phyloP scores from a whole-genome alignment of 345 rosid genomes.

The Noccaea bulbosa region DNA sequence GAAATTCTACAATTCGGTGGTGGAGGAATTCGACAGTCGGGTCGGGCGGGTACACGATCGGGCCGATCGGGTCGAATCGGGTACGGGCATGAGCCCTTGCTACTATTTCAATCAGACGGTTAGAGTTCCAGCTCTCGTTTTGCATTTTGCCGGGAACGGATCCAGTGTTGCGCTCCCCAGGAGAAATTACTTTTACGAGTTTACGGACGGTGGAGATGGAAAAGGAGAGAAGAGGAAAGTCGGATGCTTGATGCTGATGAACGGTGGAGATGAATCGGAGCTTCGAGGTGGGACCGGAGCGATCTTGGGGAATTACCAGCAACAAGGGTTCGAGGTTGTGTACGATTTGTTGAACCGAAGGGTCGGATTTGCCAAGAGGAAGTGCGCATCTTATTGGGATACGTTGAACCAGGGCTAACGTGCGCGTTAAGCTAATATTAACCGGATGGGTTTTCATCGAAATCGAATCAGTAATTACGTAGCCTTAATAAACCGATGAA shows the following conservation, averaged over 20 bases:
- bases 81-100: slow-evolving; percentile 78
- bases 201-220: slow-evolving; percentile 65
- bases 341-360: slow-evolving; percentile 74
- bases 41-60: slow-evolving; percentile 61
- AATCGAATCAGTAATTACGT: neutral
- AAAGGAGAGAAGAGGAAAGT: slow-evolving; percentile 52
- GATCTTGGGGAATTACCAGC: slow-evolving; percentile 84
- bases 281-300: slow-evolving; percentile 81
- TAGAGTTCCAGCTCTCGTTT: slow-evolving; percentile 56
- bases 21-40: slow-evolving; percentile 64
- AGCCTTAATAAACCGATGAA: slow-evolving; percentile 30
- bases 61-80: slow-evolving; percentile 63
- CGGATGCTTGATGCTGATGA: slow-evolving; percentile 92
- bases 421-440: neutral
- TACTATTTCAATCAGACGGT: slow-evolving; percentile 54
- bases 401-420: slow-evolving; percentile 55
- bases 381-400: slow-evolving; percentile 87
- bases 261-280: slow-evolving; percentile 86
- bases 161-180: slow-evolving; percentile 79
- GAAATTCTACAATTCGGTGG: slow-evolving; percentile 61
- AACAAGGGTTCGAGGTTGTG: slow-evolving; percentile 93
- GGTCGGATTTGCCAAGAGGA: slow-evolving; percentile 86
- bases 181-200: slow-evolving; percentile 79
- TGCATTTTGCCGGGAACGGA: slow-evolving; percentile 72
- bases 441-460: too few relatives aligned